These are phyloP conservation scores for Candida tropicalis DNA, from an alignment of 1,139 yeast genomes.

Conservation along the genomic window DNA sequence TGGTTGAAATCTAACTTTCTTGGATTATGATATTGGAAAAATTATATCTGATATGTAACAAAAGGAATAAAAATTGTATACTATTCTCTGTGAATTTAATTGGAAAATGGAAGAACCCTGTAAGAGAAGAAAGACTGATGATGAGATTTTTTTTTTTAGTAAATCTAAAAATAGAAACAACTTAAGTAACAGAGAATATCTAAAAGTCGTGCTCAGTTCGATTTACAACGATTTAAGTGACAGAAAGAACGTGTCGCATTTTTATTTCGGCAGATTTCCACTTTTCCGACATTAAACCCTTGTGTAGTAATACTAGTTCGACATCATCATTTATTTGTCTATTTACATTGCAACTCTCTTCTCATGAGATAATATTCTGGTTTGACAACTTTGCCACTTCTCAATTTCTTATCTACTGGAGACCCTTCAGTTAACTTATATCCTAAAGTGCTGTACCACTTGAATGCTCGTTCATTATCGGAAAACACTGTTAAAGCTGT, in stretches of 20 bases:
- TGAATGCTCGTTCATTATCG: conserved; percentile 42
- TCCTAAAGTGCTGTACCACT: conserved; percentile 47
- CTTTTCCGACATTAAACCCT: too few relatives aligned
- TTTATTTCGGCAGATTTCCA: too few relatives aligned
- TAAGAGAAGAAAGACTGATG: neutral
- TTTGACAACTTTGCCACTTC: conserved; percentile 39
- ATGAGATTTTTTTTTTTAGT: conserved; percentile 1
- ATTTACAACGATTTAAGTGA: too few relatives aligned
- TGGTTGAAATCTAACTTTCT: too few relatives aligned
- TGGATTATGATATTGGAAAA: too few relatives aligned
- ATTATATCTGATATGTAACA: too few relatives aligned
- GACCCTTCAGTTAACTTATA: conserved; percentile 42
- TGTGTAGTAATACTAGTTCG: too few relatives aligned
- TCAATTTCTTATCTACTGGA: conserved; percentile 42
- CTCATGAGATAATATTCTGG: conserved; percentile 43
- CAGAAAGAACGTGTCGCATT: too few relatives aligned
- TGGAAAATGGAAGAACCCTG: neutral
- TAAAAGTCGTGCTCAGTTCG: neutral
- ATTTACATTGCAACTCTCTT: conserved; percentile 1
- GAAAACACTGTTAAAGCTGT: conserved; percentile 55
- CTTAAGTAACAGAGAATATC: neutral
- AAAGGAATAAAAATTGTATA: too few relatives aligned
- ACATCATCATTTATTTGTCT: neutral
- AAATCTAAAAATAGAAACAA: conserved; percentile 5
- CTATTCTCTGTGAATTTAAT: neutral